A percentile compares a stretch with the other conserved stretches of the same genome.
Conservation (phyloP, 192 early-diverging fungal genomes). For the Coemansia sp. region DNA sequence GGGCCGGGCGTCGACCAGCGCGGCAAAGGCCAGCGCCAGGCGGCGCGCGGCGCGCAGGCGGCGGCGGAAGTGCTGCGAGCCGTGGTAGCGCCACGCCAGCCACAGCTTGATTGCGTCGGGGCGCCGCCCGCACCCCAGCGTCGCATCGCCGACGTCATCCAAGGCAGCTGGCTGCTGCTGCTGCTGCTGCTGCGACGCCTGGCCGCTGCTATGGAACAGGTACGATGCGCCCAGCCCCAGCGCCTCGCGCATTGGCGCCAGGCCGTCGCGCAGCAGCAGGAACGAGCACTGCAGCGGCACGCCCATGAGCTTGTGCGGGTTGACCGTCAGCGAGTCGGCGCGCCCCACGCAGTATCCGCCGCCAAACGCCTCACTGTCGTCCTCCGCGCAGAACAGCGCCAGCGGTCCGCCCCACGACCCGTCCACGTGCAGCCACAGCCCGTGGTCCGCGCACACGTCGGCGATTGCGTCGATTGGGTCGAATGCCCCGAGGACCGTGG, state of each 20-base stretch:
- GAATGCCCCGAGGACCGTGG: constrained; percentile 82
- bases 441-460: constrained; percentile 60
- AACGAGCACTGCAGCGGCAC: constrained; percentile 80
- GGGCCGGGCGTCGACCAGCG: constrained; percentile 19
- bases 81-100: constrained; percentile 77
- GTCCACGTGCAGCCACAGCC: constrained; percentile 79
- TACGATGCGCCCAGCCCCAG: constrained; percentile 71
- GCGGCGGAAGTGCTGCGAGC: constrained; percentile 60
- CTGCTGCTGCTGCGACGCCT: no score
- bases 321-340: constrained; percentile 69
- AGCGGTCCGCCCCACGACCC: constrained; percentile 79
- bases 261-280: constrained; percentile 61
- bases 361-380: constrained; percentile 37
- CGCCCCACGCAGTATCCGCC: constrained; percentile 34
- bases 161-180: constrained; percentile 20
- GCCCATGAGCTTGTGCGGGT: constrained; percentile 85
- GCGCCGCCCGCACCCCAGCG: constrained; percentile 77
- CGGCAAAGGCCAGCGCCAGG: constrained; percentile 57
- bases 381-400: constrained; percentile 62
- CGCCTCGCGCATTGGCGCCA: constrained; percentile 59
- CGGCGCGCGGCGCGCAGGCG: constrained; percentile 65
- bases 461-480: constrained; percentile 69
- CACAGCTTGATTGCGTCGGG: constrained; percentile 83
- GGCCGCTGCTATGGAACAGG: constrained; percentile 61
- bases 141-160: constrained; percentile 74